A percentile compares a stretch with the other conserved stretches of the same genome.
Conservation (phyloP, 1,139 yeast genomes). For the Pichia kudriavzevii region DNA sequence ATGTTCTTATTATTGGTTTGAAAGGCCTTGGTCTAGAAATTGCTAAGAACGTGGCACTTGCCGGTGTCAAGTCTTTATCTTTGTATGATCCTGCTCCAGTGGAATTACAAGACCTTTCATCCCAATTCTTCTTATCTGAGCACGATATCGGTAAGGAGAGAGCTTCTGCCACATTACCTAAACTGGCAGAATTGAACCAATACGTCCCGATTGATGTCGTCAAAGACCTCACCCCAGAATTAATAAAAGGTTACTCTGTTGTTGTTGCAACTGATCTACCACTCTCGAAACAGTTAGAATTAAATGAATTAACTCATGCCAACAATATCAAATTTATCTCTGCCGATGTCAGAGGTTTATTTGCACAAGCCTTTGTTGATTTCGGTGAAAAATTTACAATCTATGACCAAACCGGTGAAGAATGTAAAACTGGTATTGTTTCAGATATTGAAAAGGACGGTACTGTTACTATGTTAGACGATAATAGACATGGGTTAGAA, state of each 20-base stretch:
- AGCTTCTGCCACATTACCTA: slow-evolving; percentile 59
- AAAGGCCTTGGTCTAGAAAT: slow-evolving; percentile 92
- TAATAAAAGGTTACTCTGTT: slow-evolving; percentile 60
- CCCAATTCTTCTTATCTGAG: slow-evolving; percentile 77
- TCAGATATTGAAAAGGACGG: slow-evolving; percentile 87
- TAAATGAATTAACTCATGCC: slow-evolving; percentile 70
- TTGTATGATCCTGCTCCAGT: slow-evolving; percentile 76
- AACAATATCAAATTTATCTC: slow-evolving; percentile 71
- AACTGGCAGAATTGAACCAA: slow-evolving; percentile 73
- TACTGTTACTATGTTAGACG: slow-evolving; percentile 86
- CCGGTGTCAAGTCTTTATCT: slow-evolving; percentile 93
- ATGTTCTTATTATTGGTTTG: slow-evolving; percentile 79
- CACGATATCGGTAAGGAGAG: slow-evolving; percentile 70
- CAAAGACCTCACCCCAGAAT: slow-evolving; percentile 42
- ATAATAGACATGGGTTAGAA: slow-evolving; percentile 85
- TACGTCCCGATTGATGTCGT: slow-evolving; percentile 84
- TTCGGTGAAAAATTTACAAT: slow-evolving; percentile 77
- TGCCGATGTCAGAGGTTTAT: slow-evolving; percentile 79
- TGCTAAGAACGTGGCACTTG: slow-evolving; percentile 92
- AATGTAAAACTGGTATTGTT: slow-evolving; percentile 77
- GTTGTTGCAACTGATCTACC: slow-evolving; percentile 76
- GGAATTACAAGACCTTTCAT: slow-evolving; percentile 63
- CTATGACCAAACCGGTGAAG: slow-evolving; percentile 86
- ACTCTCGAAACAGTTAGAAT: slow-evolving; percentile 64
- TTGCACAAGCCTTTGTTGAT: slow-evolving; percentile 86